A percentile compares a stretch with the other conserved stretches of the same genome.
Evolutionary conservation across 352 stramenopile genomes (phyloP).

Genomic region (Phytophthora aleatoria): DNA sequence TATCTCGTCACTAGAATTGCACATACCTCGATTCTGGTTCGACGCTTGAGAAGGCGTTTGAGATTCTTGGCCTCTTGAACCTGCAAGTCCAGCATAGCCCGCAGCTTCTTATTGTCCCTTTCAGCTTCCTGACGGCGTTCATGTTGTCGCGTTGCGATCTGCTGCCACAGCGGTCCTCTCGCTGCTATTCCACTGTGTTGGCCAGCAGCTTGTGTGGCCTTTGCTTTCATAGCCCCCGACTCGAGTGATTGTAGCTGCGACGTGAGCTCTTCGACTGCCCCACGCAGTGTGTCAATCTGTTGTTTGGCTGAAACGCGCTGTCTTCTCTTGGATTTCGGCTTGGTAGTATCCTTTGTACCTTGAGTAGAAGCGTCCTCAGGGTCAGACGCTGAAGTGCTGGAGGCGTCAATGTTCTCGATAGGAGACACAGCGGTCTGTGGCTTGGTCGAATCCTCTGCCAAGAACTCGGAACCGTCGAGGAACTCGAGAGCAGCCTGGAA

Average conservation of each 20-base stretch:
- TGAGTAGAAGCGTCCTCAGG: neutral
- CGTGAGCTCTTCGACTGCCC: conserved; percentile 7
- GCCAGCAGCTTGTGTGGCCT: neutral
- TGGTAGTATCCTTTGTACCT: neutral
- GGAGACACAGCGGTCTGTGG: neutral
- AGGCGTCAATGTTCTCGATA: neutral
- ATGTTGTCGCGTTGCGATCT: conserved; percentile 23
- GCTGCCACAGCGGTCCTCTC: conserved; percentile 21
- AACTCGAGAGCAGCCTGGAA: conserved; percentile 19
- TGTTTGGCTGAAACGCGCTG: conserved; percentile 16
- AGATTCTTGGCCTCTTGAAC: conserved; percentile 30
- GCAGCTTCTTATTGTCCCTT: conserved; percentile 24
- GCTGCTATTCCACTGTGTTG: neutral
- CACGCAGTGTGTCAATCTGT: conserved; percentile 12
- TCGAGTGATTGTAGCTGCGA: conserved; percentile 7
- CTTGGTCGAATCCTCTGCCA: neutral
- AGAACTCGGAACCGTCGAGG: conserved; percentile 3
- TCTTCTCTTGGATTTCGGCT: neutral
- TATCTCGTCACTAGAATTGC: neutral
- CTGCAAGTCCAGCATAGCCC: conserved; percentile 25
- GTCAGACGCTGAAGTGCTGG: conserved; percentile 11
- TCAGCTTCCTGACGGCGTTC: conserved; percentile 20
- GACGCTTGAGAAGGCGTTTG: conserved; percentile 5
- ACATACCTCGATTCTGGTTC: conserved; percentile 4
- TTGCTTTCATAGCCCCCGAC: neutral